Conservation (phyloP, 805 yeast species). For the Danielia oregonensis region DNA sequence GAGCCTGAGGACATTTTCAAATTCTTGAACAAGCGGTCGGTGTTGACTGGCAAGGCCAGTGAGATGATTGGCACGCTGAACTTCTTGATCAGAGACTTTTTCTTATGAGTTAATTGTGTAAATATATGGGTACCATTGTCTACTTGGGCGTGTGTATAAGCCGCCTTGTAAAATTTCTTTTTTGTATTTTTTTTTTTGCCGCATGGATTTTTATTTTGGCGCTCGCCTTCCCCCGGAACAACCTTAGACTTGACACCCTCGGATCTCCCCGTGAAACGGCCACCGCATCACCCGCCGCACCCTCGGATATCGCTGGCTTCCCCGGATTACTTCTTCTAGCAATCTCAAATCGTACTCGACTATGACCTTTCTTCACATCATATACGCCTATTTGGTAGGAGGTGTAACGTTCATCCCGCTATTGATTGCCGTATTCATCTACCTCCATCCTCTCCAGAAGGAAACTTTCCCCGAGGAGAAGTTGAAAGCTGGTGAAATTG, state of each 20-base stretch:
- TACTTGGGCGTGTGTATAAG: too few species aligned
- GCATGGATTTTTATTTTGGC: slow-evolving; percentile 3
- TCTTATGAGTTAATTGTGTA: slow-evolving; percentile 22
- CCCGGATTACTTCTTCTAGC: too few species aligned
- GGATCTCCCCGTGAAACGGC: not conserved
- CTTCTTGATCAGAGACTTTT: slow-evolving; percentile 41
- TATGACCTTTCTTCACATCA: slow-evolving; percentile 18
- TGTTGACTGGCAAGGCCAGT: slow-evolving; percentile 39
- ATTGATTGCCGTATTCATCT: slow-evolving; percentile 36
- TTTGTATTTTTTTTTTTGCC: too few species aligned
- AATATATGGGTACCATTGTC: too few species aligned
- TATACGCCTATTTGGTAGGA: slow-evolving; percentile 62
- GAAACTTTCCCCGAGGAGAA: slow-evolving; percentile 15
- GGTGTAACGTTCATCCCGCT: slow-evolving; percentile 80
- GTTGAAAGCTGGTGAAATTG: slow-evolving; percentile 60
- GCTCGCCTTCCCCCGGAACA: too few species aligned
- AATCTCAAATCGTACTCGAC: too few species aligned
- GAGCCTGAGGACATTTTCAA: slow-evolving; percentile 26
- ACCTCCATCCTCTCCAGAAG: slow-evolving; percentile 34
- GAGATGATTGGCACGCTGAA: slow-evolving; percentile 43
- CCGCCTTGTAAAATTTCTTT: too few species aligned
- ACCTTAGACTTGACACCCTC: too few species aligned
- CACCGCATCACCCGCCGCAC: not conserved
- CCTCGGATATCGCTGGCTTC: too few species aligned
- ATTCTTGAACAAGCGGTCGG: slow-evolving; percentile 33